Evolutionary conservation across 1,139 yeast genomes (phyloP).

Genomic region (Candida tetrigidarum): DNA sequence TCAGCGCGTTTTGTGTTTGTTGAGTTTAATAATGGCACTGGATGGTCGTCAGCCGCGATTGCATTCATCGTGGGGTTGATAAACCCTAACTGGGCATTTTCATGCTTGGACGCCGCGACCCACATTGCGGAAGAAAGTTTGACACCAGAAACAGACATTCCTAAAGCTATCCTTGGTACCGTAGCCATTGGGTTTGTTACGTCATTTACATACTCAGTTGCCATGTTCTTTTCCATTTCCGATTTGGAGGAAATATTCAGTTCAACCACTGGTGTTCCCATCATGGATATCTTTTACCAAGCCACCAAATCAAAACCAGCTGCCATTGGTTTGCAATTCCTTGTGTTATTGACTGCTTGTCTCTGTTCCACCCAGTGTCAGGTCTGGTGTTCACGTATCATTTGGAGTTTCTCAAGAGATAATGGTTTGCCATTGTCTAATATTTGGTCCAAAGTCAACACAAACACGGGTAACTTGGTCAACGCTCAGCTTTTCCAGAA

Average conservation of each 20-base stretch:
- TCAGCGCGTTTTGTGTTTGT: slow-evolving; percentile 63
- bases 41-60: slow-evolving; percentile 62
- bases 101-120: slow-evolving; percentile 71
- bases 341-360: slow-evolving; percentile 63
- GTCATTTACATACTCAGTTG: slow-evolving; percentile 58
- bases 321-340: slow-evolving; percentile 60
- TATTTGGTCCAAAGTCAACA: slow-evolving; percentile 36
- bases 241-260: slow-evolving; percentile 50
- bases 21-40: slow-evolving; percentile 64
- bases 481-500: slow-evolving; percentile 42
- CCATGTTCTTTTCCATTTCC: slow-evolving; percentile 65
- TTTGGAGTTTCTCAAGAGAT: slow-evolving; percentile 82
- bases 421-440: slow-evolving; percentile 45
- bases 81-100: slow-evolving; percentile 72
- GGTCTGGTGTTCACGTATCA: slow-evolving; percentile 76
- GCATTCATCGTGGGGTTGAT: slow-evolving; percentile 70
- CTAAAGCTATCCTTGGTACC: slow-evolving; percentile 65
- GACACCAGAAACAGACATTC: slow-evolving; percentile 61
- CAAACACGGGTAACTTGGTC: slow-evolving; percentile 36
- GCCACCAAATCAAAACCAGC: slow-evolving; percentile 58
- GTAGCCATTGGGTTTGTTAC: slow-evolving; percentile 69
- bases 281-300: slow-evolving; percentile 63
- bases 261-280: slow-evolving; percentile 63
- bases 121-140: slow-evolving; percentile 72
- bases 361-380: slow-evolving; percentile 76